A percentile compares a stretch with the other conserved stretches of the same genome.
Evolutionary conservation across 1,139 yeast species (phyloP).

Genomic region (Yamadazyma sp.): DNA sequence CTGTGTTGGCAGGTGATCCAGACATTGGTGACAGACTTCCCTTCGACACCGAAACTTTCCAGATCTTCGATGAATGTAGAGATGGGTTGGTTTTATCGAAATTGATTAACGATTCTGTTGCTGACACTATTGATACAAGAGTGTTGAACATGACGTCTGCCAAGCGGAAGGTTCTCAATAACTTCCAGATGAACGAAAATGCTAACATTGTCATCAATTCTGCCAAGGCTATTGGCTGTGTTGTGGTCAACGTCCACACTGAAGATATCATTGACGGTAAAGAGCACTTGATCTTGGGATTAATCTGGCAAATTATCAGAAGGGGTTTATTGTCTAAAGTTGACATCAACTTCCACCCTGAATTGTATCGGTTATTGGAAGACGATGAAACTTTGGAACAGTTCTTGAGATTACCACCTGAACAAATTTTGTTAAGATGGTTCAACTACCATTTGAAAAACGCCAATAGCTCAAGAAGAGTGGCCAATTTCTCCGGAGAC

Average conservation of each 20-base stretch:
- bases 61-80: conserved; percentile 92
- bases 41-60: conserved; percentile 91
- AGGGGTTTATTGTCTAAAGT: conserved; percentile 92
- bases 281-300: conserved; percentile 91
- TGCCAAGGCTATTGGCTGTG: conserved; percentile 98
- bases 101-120: conserved; percentile 94
- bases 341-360: conserved; percentile 95
- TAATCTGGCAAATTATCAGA: conserved; percentile 97
- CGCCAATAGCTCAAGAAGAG: conserved; percentile 89
- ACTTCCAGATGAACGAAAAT: conserved; percentile 94
- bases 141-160: conserved; percentile 83
- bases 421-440: conserved; percentile 95
- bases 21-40: conserved; percentile 87
- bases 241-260: conserved; percentile 95
- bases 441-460: conserved; percentile 93
- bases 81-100: conserved; percentile 93
- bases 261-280: conserved; percentile 97
- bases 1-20: conserved; percentile 86
- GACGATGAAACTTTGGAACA: conserved; percentile 98
- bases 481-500: conserved; percentile 80
- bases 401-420: conserved; percentile 94
- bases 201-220: conserved; percentile 97
- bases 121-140: conserved; percentile 97
- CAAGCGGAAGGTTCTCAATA: conserved; percentile 78
- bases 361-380: conserved; percentile 87